phyloP scores from a whole-genome alignment of 2,329 filamentous ascomycete genomes.

The Xylariales sp. region DNA sequence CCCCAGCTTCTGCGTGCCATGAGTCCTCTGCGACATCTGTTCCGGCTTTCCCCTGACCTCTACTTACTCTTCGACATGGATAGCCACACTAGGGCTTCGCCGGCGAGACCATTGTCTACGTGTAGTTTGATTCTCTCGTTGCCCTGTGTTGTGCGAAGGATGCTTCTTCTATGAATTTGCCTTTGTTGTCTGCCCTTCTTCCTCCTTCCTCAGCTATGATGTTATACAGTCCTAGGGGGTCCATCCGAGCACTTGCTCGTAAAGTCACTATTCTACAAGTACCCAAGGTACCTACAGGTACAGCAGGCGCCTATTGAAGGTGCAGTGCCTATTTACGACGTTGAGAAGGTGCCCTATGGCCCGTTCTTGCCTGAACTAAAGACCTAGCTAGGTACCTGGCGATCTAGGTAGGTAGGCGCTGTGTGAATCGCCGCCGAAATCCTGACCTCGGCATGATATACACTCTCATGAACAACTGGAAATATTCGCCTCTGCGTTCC shows the following conservation, averaged over 20 bases:
- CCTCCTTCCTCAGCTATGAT: background rate
- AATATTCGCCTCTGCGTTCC: background rate
- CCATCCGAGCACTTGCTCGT: background rate
- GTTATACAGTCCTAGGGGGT: background rate
- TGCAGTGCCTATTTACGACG: background rate
- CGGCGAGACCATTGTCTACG: background rate
- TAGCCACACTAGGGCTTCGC: background rate
- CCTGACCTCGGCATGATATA: no score
- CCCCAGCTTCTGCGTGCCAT: background rate
- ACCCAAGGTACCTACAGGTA: no score
- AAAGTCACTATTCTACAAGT: no score
- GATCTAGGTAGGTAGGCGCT: no score
- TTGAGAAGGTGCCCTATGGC: background rate
- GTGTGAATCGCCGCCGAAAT: no score
- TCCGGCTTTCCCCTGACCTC: background rate
- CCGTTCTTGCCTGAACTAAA: no score
- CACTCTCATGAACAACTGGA: no score
- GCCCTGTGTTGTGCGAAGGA: background rate
- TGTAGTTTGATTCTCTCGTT: background rate
- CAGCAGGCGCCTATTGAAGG: no score
- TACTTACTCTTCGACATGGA: background rate
- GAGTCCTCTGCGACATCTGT: background rate
- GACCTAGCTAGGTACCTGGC: no score
- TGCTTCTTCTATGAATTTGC: constrained; percentile 3
- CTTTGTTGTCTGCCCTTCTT: background rate